Percentiles rank a stretch among this genome's conserved stretches.
phyloP scores from a whole-genome alignment of 1,284 basidiomycete species.

The Prillingera fragicola region DNA sequence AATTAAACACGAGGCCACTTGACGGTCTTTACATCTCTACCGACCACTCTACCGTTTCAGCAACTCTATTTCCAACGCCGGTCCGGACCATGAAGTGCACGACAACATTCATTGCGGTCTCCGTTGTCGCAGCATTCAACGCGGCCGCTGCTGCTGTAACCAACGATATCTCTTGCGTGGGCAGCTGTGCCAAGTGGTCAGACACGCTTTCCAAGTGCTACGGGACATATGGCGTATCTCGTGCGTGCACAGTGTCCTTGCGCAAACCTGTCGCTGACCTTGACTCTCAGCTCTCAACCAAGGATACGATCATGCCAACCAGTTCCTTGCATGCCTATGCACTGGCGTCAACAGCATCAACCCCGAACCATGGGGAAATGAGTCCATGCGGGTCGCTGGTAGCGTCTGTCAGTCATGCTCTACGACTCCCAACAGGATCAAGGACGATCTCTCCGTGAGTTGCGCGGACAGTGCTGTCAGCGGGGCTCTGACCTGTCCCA shows the following conservation, averaged over 20 bases:
- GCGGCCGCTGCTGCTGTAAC: not conserved
- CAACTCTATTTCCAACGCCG: not conserved
- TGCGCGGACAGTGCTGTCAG: no score
- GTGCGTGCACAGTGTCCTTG: not conserved
- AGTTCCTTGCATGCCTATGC: constrained; percentile 36
- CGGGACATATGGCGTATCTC: constrained; percentile 4
- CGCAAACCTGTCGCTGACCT: not conserved
- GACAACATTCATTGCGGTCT: not conserved
- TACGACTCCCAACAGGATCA: constrained; percentile 27
- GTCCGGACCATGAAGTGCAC: not conserved
- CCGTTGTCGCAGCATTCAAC: not conserved
- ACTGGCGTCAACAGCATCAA: constrained; percentile 13
- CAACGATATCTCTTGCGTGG: not conserved
- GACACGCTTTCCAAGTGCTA: constrained; percentile 8
- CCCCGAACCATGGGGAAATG: constrained; percentile 19
- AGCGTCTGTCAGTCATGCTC: constrained; percentile 33
- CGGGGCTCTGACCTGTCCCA: not conserved
- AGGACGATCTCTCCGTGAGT: constrained; percentile 33
- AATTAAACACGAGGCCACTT: no score
- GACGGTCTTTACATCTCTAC: no score
- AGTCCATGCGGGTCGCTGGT: constrained; percentile 17
- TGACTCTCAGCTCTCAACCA: constrained; percentile 15
- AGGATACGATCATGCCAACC: constrained; percentile 28
- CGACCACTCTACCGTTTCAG: no score
- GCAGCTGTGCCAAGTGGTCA: constrained; percentile 13